phyloP scores from a whole-genome alignment of 129 eudicot species.

The Silybum marianum region DNA sequence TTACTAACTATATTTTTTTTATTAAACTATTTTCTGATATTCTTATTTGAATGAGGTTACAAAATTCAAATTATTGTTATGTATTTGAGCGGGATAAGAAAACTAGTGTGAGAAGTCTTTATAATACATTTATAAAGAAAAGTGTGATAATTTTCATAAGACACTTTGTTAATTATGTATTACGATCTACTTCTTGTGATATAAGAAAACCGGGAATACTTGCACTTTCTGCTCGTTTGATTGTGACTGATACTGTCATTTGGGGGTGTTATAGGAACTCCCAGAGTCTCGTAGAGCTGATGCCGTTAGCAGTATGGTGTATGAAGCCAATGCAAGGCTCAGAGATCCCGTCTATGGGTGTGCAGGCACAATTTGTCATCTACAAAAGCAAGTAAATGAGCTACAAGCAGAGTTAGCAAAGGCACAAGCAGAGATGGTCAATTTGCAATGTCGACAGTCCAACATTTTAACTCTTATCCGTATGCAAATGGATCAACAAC shows the following conservation, averaged over 20 bases:
- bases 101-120: background rate
- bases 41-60: background rate
- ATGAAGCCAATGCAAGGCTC: constrained; percentile 63
- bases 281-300: constrained; percentile 49
- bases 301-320: constrained; percentile 66
- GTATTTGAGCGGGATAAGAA: background rate
- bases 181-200: background rate
- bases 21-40: background rate
- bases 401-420: constrained; percentile 58
- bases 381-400: constrained; percentile 49
- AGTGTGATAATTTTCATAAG: no score
- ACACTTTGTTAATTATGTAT: background rate
- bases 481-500: constrained; percentile 39
- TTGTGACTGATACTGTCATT: background rate
- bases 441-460: constrained; percentile 38
- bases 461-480: constrained; percentile 30
- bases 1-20: background rate
- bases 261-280: constrained; percentile 38
- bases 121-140: no score
- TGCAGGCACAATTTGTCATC: constrained; percentile 51
- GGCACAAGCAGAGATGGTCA: constrained; percentile 53
- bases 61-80: background rate
- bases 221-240: background rate
- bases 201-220: background rate
- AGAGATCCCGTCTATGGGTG: constrained; percentile 69